Evolutionary conservation across 768 basidiomycete genomes (phyloP), one percentile per base, ranked within the genome.

Genomic region (Hortiboletus campestris): DNA sequence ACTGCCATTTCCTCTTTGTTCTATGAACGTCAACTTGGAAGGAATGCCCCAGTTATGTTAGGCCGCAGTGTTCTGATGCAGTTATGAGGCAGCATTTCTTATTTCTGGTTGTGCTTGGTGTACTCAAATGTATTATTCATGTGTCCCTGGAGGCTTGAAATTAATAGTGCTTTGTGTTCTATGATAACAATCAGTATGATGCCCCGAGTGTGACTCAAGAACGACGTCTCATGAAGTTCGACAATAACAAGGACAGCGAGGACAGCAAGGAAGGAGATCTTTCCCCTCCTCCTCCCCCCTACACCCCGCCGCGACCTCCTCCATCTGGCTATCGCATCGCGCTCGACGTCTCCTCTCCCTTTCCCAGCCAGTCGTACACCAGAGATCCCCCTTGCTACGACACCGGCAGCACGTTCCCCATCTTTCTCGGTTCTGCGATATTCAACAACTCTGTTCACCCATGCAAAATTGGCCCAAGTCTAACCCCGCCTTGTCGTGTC

Each of bases 401-500:
- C 63, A 68, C 74, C 2, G 83, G 87, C 62, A 81, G 83, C 2
- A 56, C 61, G 25, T 78, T 80, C 2, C 85, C 85, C 6, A 66
- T 91, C 56, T 94, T 78, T 72, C 61, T 94, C 32, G 91, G 89
- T 14, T 88, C 87, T 6, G 91, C 89, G 12, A 72, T 91, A 44
- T 76, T 91, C 65, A 75, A 60, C 52, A 73, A 75, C 57, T 83
- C 84, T 0, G 87, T 91, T 3, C 90, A 93, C 56, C 91, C 91
- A 4, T 92, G 91, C 80, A 94, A 93, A 76, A 82, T 92, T 62
- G 83, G 75, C 1, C 82, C 85, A 11, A 68, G 78, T 59, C 80
- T 88, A n/a, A 64, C n/a, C 65, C 79, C 59, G 60, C 75, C 69
- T 56, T 82, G 69, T 65, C 78, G 72, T 22, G 84, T 91, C 2